Evolutionary conservation across 148 eudicot genomes (phyloP).

Genomic region (Fagopyrum esculentum): DNA sequence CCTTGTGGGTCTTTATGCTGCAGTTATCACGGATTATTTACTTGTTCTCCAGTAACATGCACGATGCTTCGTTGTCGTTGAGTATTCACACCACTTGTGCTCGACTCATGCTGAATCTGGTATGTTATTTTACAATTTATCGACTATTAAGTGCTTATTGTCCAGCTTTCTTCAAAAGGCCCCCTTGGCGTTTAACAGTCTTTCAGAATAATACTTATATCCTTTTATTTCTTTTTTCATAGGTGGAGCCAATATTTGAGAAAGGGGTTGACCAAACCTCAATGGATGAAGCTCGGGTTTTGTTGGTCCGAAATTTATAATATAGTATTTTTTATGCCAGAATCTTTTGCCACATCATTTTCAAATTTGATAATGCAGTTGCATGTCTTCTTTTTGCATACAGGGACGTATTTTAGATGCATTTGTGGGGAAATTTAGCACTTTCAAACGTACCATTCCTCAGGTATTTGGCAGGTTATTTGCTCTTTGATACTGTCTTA

Average conservation of each 20-base stretch:
- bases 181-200: background rate
- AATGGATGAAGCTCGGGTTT: constrained; percentile 89
- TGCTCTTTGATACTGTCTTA: background rate
- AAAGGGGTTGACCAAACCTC: constrained; percentile 84
- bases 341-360: constrained; percentile 1
- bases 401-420: constrained; percentile 97
- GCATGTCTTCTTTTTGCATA: constrained; percentile 12
- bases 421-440: constrained; percentile 93
- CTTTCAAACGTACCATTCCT: constrained; percentile 83
- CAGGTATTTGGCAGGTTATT: constrained; percentile 40
- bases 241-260: constrained; percentile 98
- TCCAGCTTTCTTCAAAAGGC: background rate
- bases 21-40: constrained; percentile 94
- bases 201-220: background rate
- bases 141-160: background rate
- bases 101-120: constrained; percentile 96
- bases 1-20: constrained; percentile 19
- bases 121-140: constrained; percentile 21
- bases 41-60: constrained; percentile 98
- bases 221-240: constrained; percentile 7
- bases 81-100: constrained; percentile 99
- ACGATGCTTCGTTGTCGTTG: constrained; percentile 85
- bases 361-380: constrained; percentile 5
- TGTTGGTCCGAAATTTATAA: constrained; percentile 46
- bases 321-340: background rate